Conservation (phyloP, 2,329 filamentous ascomycete genomes). For the Diaporthe amygdali region DNA sequence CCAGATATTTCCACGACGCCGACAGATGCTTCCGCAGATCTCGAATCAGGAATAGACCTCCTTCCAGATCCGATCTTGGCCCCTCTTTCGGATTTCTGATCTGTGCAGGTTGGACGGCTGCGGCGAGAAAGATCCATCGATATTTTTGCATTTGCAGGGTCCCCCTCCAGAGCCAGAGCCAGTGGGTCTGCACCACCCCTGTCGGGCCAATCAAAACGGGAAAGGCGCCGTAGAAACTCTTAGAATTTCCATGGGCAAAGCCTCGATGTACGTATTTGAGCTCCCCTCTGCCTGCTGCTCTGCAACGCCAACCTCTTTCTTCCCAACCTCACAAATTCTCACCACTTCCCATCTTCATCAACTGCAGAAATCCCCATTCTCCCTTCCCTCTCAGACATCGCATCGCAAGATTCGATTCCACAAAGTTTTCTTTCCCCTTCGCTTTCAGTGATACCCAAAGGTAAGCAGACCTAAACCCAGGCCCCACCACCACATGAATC, state of each 20-base stretch:
- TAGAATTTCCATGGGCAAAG: conserved; percentile 25
- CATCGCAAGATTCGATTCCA: conserved; percentile 12
- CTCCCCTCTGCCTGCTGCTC: conserved; percentile 20
- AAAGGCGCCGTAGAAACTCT: conserved; percentile 26
- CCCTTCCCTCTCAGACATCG: conserved; percentile 18
- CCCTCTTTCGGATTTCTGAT: not conserved
- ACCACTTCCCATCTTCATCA: conserved; percentile 7
- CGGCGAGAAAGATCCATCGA: conserved; percentile 9
- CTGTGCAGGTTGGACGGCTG: conserved; percentile 7
- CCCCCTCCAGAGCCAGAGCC: not conserved
- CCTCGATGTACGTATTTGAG: conserved; percentile 25
- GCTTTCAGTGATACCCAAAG: conserved; percentile 28
- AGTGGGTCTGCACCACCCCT: conserved; percentile 14
- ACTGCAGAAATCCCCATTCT: not conserved
- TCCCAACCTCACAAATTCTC: conserved; percentile 1
- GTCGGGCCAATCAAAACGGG: conserved; percentile 21
- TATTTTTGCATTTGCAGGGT: conserved; percentile 17
- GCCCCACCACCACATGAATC: conserved; percentile 1
- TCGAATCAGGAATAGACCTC: not conserved
- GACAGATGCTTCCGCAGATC: not conserved
- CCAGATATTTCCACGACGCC: not conserved
- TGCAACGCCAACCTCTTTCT: conserved; percentile 10
- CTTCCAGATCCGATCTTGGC: conserved; percentile 4
- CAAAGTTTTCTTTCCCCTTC: conserved; percentile 23
- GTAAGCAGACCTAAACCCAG: conserved; percentile 18